A percentile compares a stretch with the other conserved stretches of the same genome.
These are phyloP conservation scores for Boletus holoroseus DNA, from an alignment of 1,284 basidiomycete genomes.

Conservation along the genomic window DNA sequence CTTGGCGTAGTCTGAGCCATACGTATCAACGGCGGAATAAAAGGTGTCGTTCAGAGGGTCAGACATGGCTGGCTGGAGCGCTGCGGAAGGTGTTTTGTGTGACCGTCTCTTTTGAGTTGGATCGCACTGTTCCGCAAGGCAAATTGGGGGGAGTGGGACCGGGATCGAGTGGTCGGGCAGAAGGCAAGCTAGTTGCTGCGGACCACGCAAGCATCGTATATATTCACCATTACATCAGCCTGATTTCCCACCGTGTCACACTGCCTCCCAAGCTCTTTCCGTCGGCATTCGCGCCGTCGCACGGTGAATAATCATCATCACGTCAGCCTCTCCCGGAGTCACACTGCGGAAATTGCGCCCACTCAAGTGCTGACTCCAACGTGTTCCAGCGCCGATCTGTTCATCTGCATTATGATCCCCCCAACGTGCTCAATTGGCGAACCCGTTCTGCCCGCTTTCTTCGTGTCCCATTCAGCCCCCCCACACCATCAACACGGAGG, in stretches of 20 bases:
- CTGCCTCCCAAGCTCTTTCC: slow-evolving; percentile 13
- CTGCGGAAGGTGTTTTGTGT: slow-evolving; percentile 27
- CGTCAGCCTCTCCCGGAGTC: slow-evolving; percentile 17
- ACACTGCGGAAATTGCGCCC: slow-evolving; percentile 21
- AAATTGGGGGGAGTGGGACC: slow-evolving; percentile 5
- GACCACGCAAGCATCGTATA: slow-evolving; percentile 34
- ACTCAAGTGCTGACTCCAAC: background rate
- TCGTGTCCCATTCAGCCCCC: slow-evolving; percentile 4
- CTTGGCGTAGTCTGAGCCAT: slow-evolving; percentile 36
- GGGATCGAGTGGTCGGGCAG: slow-evolving; percentile 6
- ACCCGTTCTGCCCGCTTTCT: slow-evolving; percentile 1
- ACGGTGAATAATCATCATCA: slow-evolving; percentile 19
- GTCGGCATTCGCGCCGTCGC: slow-evolving; percentile 21
- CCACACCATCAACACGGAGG: slow-evolving; percentile 13
- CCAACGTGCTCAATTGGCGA: background rate
- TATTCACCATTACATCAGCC: slow-evolving; percentile 36
- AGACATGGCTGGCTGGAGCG: slow-evolving; percentile 25
- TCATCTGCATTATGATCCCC: slow-evolving; percentile 4
- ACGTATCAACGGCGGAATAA: slow-evolving; percentile 34
- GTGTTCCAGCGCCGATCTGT: background rate
- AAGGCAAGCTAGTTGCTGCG: slow-evolving; percentile 26
- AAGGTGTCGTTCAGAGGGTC: slow-evolving; percentile 32
- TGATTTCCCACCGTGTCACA: slow-evolving; percentile 27
- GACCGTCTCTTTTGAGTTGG: slow-evolving; percentile 22
- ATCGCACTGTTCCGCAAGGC: slow-evolving; percentile 5